These are phyloP conservation scores for Mycosphaerella sp. DNA, from an alignment of 2,329 filamentous ascomycete genomes.

Conservation along the genomic window DNA sequence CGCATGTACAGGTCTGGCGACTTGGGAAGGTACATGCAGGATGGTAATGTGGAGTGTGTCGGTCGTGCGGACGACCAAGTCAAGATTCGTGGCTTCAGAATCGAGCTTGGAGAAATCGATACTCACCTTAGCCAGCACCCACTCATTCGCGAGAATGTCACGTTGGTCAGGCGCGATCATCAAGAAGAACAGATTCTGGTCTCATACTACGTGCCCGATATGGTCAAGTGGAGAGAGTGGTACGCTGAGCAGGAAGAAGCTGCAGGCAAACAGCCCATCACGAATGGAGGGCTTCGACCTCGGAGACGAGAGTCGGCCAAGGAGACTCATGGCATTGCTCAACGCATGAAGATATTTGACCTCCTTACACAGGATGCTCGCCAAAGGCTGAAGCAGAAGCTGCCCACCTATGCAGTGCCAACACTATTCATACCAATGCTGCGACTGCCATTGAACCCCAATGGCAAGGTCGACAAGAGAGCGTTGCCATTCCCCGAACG, in stretches of 20 bases:
- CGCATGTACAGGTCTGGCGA: slow-evolving; percentile 84
- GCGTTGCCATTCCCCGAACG: slow-evolving; percentile 75
- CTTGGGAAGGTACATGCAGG: slow-evolving; percentile 64
- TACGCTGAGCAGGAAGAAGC: slow-evolving; percentile 42
- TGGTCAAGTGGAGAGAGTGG: slow-evolving; percentile 65
- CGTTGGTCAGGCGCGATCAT: slow-evolving; percentile 73
- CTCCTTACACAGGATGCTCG: slow-evolving; percentile 54
- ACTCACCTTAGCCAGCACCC: slow-evolving; percentile 67
- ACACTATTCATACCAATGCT: slow-evolving; percentile 66
- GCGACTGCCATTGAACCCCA: slow-evolving; percentile 73
- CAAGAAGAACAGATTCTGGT: slow-evolving; percentile 81
- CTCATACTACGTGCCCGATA: slow-evolving; percentile 83
- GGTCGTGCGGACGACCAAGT: slow-evolving; percentile 83
- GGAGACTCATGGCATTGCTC: slow-evolving; percentile 28
- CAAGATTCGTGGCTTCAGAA: slow-evolving; percentile 93
- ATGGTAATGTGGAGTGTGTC: slow-evolving; percentile 68
- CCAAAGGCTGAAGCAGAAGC: slow-evolving; percentile 62
- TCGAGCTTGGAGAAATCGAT: slow-evolving; percentile 92
- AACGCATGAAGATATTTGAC: slow-evolving; percentile 53
- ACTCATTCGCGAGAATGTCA: slow-evolving; percentile 76
- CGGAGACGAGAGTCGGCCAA: slow-evolving; percentile 26
- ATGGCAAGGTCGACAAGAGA: slow-evolving; percentile 76
- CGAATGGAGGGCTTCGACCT: slow-evolving; percentile 13
- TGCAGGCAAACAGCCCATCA: slow-evolving; percentile 15
- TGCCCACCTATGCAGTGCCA: slow-evolving; percentile 70